phyloP scores from a whole-genome alignment of 805 yeast genomes.

The Lipomyces starkeyi region DNA sequence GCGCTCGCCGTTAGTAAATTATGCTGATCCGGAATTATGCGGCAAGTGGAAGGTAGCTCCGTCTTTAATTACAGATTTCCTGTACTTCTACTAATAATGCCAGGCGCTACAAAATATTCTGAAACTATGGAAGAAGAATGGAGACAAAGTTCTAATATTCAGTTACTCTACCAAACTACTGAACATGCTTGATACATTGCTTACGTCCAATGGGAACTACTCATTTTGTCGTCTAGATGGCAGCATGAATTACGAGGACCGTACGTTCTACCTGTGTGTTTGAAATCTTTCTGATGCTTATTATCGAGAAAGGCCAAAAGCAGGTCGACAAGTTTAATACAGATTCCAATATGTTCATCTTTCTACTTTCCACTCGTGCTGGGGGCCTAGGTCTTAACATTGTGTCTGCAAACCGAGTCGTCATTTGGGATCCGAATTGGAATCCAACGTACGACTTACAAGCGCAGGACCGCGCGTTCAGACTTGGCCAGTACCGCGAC shows the following conservation, averaged over 20 bases:
- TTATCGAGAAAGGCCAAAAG: constrained; percentile 17
- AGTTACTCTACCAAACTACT: constrained; percentile 30
- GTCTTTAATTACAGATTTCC: neutral
- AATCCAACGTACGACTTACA: constrained; percentile 36
- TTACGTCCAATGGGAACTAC: constrained; percentile 18
- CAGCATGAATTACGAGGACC: constrained; percentile 18
- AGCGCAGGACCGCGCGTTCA: constrained; percentile 34
- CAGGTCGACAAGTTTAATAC: constrained; percentile 26
- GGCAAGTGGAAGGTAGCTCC: constrained; percentile 31
- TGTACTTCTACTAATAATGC: neutral
- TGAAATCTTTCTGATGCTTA: neutral
- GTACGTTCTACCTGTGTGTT: constrained; percentile 11
- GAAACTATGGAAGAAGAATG: constrained; percentile 19
- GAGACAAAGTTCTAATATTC: constrained; percentile 32
- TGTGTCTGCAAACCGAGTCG: constrained; percentile 34
- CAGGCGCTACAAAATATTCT: constrained; percentile 20
- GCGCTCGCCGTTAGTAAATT: constrained; percentile 26
- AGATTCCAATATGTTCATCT: constrained; percentile 23
- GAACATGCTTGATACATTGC: constrained; percentile 23
- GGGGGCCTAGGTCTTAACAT: constrained; percentile 35
- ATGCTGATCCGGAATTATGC: constrained; percentile 31
- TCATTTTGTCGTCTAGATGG: constrained; percentile 29
- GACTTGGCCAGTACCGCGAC: constrained; percentile 34
- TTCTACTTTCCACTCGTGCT: constrained; percentile 32
- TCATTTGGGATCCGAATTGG: constrained; percentile 35